Base-by-base conservation (phyloP, 345 rosid species). In the Triadica sebifera region DNA sequence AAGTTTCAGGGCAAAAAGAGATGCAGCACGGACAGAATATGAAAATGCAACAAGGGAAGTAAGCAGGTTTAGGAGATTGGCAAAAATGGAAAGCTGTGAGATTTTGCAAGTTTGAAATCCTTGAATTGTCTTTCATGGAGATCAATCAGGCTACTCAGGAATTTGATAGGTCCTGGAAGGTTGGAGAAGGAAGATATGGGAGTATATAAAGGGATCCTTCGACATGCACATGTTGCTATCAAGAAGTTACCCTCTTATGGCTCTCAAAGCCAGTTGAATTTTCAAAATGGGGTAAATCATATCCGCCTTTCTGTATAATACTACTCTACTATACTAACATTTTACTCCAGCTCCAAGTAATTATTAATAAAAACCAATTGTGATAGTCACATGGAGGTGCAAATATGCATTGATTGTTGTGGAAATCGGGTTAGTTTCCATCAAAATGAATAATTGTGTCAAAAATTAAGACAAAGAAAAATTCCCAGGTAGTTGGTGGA, bases 161-260 rank as follows among this genome's bases (percentile, higher is more conserved):
- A 43, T 89, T 94, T 58, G 94, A 94, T 64, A 93, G 85, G 4
- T 86, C 91, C 62, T 84, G 88, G 88, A 92, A 86, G 83, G 90
- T 94, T 72, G 91, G 92, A 72, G 98, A 92, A 68, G 97, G 96
- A 74, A 86, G 79, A 75, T 86, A 84, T 67, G 98, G 98, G 78
- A 88, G 88, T 78, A 78, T 94, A 92, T 78, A 87, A 82, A 81
- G 96, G 98, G 67, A 61, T 84, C 49, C 91, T 94, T 63, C 90
- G 82, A 76, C 84, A 89, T 82, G 66, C 85, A 74, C 85, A 83
- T 74, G 95, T 94, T 67, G 94, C 93, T 70, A 86, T 94, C 67
- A 92, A 89, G 85, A 94, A 92, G 94, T 84, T 92, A 70, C 97
- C 94, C 47, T 85, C 93, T 22, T 94, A 88, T 75, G 91, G 96